Evolutionary conservation across 768 basidiomycete species (phyloP).

Genomic region (Dentipellis sp.): DNA sequence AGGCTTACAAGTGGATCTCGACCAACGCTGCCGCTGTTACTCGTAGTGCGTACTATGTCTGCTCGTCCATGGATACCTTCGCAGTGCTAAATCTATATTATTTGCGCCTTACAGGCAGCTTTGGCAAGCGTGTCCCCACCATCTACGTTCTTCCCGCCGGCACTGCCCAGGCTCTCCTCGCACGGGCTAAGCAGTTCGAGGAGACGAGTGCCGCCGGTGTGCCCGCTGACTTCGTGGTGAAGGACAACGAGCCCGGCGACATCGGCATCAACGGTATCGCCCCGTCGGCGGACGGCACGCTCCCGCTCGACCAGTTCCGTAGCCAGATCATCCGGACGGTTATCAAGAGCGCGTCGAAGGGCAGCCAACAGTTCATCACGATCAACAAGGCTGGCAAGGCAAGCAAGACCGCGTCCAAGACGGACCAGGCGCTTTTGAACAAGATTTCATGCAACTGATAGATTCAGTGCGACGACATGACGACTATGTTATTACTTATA

Average conservation of each 20-base stretch:
- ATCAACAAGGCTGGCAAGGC: not conserved
- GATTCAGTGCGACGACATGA: not conserved
- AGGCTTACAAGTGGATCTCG: slow-evolving; percentile 7
- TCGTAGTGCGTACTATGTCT: not conserved
- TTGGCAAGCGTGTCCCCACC: not conserved
- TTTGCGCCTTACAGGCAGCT: not conserved
- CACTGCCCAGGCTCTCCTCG: not conserved
- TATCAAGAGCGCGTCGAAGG: not conserved
- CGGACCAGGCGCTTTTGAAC: not conserved
- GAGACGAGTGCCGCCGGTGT: not conserved
- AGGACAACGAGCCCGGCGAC: slow-evolving; percentile 5
- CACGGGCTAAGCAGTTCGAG: not conserved
- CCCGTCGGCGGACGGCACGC: not conserved
- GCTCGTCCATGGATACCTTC: not conserved
- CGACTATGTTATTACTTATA: too few species aligned
- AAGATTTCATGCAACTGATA: not conserved
- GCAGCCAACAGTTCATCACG: not conserved
- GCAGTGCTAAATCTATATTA: not conserved
- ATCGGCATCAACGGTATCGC: slow-evolving; percentile 1
- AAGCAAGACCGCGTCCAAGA: not conserved
- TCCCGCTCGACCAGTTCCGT: slow-evolving; percentile 2
- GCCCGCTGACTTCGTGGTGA: slow-evolving; percentile 1
- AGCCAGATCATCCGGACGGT: slow-evolving; percentile 1
- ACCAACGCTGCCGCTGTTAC: not conserved
- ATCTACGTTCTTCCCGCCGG: slow-evolving; percentile 3